These are phyloP conservation scores for Volutella citrinella DNA, from an alignment of 2,329 filamentous ascomycete species.

Conservation along the genomic window DNA sequence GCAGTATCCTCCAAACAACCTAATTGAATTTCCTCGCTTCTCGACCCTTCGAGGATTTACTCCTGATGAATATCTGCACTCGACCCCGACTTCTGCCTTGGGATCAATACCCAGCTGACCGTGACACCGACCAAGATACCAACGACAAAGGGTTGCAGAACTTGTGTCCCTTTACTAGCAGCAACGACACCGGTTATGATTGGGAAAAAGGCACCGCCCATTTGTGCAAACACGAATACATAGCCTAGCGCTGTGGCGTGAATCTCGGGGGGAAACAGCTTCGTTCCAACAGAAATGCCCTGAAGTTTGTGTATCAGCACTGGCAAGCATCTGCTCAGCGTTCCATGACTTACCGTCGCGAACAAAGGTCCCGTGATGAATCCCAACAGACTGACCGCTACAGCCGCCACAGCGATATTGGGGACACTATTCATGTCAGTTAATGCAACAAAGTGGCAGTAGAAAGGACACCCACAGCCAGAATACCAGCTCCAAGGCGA, in stretches of 20 bases:
- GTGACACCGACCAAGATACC: neutral
- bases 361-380: neutral
- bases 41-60: no score
- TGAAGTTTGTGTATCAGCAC: no score
- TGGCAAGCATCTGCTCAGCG: no score
- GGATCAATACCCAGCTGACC: neutral
- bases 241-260: neutral
- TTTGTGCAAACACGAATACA: neutral
- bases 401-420: neutral
- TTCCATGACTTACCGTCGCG: neutral
- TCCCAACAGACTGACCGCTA: neutral
- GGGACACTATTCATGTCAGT: no score
- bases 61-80: neutral
- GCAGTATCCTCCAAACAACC: no score
- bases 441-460: no score
- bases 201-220: neutral
- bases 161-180: neutral
- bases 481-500: slow-evolving; percentile 45
- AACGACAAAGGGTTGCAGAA: neutral
- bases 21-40: no score
- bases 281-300: neutral
- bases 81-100: neutral
- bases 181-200: neutral
- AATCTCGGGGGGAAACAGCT: neutral
- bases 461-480: neutral